Evolutionary conservation across 139 green algal genomes (phyloP), one percentile per base, ranked within the genome.

Genomic region (Diplosphaera chodatii): DNA sequence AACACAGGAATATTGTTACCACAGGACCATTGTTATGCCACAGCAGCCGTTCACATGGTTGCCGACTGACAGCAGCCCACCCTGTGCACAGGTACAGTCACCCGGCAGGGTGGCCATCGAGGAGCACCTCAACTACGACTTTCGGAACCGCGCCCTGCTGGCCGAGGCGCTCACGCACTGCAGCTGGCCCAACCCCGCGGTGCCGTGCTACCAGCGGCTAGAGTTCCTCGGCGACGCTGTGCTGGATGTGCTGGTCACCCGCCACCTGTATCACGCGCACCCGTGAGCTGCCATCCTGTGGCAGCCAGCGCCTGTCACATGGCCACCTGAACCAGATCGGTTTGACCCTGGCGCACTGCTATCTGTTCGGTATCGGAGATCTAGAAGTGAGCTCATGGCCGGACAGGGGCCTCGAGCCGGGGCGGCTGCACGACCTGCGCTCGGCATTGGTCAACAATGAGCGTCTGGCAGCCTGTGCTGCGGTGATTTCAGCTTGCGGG

Each of bases 141-240:
- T 86, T 32, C 23, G 28, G 28, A 29, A 71, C 37, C 28, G 27
- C 21, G 56, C 40, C 22, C 69, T 86, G 73, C 63, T 78, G 55
- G 37, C 67, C 4, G 81, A 86, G 67, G 81, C 81, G 64, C 71
- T 82, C 1, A 86, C 81, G 2, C 81, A 86, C 64, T 80, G 76
- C 71, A 76, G 63, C 78, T 81, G 75, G 78, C 78, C 74, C 8
- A 78, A 78, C 62, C 34, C 30, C 4, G 40, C 48, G 30, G 22
- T 66, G 62, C 68, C 63, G n/a, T 71, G 64, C 23, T 80, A 81
- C 66, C 76, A 86, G 74, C 80, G 82, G 30, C 74, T 87, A 67
- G 82, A 87, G 79, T 87, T 87, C 23, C 67, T 87, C 62, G 82
- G 82, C 1, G 82, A 87, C 13, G 79, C 79, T 1, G 73, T 79